Evolutionary conservation across 345 rosid genomes (phyloP), one percentile per base, ranked within the genome.

Genomic region (Kernera saxatilis): DNA sequence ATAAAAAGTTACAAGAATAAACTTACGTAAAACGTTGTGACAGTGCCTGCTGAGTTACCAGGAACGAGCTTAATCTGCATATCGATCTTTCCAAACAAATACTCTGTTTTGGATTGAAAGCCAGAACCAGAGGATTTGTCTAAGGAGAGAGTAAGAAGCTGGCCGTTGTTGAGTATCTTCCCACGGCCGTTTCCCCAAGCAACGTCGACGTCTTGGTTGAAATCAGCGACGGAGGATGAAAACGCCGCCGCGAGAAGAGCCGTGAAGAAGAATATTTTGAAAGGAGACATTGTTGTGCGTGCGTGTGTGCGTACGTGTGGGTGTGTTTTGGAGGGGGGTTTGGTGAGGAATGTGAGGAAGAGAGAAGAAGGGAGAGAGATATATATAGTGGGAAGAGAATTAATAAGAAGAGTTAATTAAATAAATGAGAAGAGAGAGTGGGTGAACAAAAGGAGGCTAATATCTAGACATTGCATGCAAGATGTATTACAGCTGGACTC

Each of bases 21-120:
- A 64, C 79, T 61, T 72, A 82, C 86, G 43, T 82, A 82, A 19
- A 66, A 82, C 30, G 86, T 69, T 25, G 86, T 77, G 48, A 82
- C 84, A 0, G 86, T 82, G 15, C 86, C 86, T 22, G 86, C 86
- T 14, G 86, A 82, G 50, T 82, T 74, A 23, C 86, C 80, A 17
- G 83, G 80, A 2, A 82, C 86, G 19, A 82, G 84, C 33, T 82
- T 82, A 25, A 82, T 66, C 41, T 82, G 76, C 75, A 80, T 69
- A 55, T 78, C 80, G n/a, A 82, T 57, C 58, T 77, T 74, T 22
- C 80, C 82, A 26, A 74, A 82, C 36, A 82, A 41, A 36, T 58
- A 82, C 56, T 80, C 80, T 3, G 62, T 65, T 57, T 78, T 78
- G 67, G 86, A 83, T 40, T 74, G 78, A 51, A 83, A 80, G 1